phyloP scores from a whole-genome alignment of 2,329 filamentous ascomycete species.

The Colletotrichum chlorophyti region DNA sequence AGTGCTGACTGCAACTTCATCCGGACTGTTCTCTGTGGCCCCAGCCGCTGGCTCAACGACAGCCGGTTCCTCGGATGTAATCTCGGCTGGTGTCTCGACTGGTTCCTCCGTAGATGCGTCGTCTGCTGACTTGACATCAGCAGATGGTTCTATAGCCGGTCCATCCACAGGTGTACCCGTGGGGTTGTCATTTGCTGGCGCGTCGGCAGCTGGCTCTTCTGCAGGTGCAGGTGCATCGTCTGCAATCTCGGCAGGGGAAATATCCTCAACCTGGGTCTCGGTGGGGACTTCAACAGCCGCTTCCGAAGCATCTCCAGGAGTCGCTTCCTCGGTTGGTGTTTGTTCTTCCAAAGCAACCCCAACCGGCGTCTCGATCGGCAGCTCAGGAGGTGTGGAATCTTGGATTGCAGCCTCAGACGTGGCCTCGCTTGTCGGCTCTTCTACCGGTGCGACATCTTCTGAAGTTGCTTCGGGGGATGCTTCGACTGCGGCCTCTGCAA shows the following conservation, averaged over 20 bases:
- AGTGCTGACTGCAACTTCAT: neutral
- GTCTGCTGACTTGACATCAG: neutral
- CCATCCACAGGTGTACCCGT: neutral
- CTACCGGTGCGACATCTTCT: neutral
- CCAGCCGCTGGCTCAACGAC: neutral
- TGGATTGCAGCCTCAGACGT: conserved; percentile 15
- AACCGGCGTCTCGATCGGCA: neutral
- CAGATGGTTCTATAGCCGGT: no score
- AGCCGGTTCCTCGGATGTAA: neutral
- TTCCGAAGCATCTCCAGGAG: neutral
- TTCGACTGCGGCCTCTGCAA: neutral
- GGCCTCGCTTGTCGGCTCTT: conserved; percentile 3
- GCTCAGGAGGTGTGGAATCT: conserved; percentile 18
- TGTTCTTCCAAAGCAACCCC: no score
- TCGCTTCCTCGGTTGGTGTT: neutral
- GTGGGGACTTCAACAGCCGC: neutral
- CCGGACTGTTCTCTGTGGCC: neutral
- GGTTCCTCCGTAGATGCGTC: neutral
- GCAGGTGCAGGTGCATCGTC: neutral
- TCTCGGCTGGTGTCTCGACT: neutral
- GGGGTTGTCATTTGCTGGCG: neutral
- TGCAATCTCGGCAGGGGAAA: neutral
- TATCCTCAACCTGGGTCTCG: neutral
- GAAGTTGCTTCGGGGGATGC: neutral
- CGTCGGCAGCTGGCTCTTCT: neutral